Evolutionary conservation across 352 stramenopile genomes (phyloP).

Genomic region (Phytophthora tubulina): DNA sequence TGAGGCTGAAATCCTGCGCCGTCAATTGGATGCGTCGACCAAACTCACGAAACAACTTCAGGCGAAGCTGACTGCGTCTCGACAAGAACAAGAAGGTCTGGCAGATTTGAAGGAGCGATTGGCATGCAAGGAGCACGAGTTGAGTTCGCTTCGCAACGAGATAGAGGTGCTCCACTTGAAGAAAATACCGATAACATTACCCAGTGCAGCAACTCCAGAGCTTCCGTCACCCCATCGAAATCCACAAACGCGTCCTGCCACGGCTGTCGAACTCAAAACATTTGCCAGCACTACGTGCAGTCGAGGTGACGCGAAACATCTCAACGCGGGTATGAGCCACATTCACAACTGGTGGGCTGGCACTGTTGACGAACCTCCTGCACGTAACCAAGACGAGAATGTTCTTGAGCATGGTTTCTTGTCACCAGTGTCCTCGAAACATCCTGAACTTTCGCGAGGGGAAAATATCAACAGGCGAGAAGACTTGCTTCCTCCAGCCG

Average conservation of each 20-base stretch:
- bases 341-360: conserved; percentile 77
- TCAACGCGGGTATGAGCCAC: conserved; percentile 28
- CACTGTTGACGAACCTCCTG: not conserved
- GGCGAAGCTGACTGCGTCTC: conserved; percentile 37
- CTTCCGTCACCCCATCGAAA: conserved; percentile 22
- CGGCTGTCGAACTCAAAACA: conserved; percentile 41
- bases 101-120: conserved; percentile 17
- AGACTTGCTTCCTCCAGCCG: conserved; percentile 7
- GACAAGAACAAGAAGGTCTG: conserved; percentile 33
- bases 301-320: conserved; percentile 14
- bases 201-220: not conserved
- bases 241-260: conserved; percentile 32
- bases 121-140: conserved; percentile 38
- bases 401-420: not conserved
- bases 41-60: conserved; percentile 40
- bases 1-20: conserved; percentile 67
- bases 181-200: conserved; percentile 15
- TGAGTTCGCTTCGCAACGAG: conserved; percentile 27
- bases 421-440: not conserved
- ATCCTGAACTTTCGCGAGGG: not conserved
- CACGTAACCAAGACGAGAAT: conserved; percentile 30
- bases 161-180: conserved; percentile 28
- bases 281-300: not conserved
- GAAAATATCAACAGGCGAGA: conserved; percentile 3
- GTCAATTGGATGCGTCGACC: conserved; percentile 42